Evolutionary conservation across 2,329 filamentous ascomycete species (phyloP).

Genomic region (Curvularia hawaiiensis): DNA sequence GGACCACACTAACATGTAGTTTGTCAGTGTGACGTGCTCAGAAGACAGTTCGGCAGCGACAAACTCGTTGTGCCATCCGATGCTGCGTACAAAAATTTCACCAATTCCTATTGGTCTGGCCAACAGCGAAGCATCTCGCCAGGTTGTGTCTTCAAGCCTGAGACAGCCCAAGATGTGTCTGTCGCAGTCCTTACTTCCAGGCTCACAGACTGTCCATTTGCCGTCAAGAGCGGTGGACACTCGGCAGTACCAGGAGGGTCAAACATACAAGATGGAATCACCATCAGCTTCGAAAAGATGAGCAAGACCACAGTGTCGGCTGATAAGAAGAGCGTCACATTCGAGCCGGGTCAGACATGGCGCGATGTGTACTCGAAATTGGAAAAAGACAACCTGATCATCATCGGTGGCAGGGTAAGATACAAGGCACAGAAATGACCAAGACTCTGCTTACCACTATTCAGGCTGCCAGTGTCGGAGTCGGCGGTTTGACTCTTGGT

Average conservation of each 20-base stretch:
- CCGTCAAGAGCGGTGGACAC: slow-evolving; percentile 54
- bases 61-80: slow-evolving; percentile 20
- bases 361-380: slow-evolving; percentile 40
- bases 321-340: slow-evolving; percentile 32
- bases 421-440: neutral
- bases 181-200: slow-evolving; percentile 22
- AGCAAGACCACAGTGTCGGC: slow-evolving; percentile 31
- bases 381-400: slow-evolving; percentile 27
- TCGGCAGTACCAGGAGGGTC: slow-evolving; percentile 48
- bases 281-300: slow-evolving; percentile 48
- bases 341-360: slow-evolving; percentile 47
- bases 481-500: slow-evolving; percentile 30
- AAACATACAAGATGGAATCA: slow-evolving; percentile 51
- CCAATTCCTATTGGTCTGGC: slow-evolving; percentile 21
- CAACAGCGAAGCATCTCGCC: slow-evolving; percentile 23
- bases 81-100: slow-evolving; percentile 26
- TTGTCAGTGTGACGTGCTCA: slow-evolving; percentile 29
- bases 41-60: slow-evolving; percentile 21
- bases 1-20: neutral
- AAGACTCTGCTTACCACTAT: neutral
- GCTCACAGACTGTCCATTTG: slow-evolving; percentile 44
- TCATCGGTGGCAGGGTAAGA: slow-evolving; percentile 39
- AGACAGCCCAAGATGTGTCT: slow-evolving; percentile 19
- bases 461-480: slow-evolving; percentile 26
- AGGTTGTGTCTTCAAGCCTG: slow-evolving; percentile 25